Base-by-base conservation (phyloP, 768 basidiomycete genomes). In the Mycena latifolia region DNA sequence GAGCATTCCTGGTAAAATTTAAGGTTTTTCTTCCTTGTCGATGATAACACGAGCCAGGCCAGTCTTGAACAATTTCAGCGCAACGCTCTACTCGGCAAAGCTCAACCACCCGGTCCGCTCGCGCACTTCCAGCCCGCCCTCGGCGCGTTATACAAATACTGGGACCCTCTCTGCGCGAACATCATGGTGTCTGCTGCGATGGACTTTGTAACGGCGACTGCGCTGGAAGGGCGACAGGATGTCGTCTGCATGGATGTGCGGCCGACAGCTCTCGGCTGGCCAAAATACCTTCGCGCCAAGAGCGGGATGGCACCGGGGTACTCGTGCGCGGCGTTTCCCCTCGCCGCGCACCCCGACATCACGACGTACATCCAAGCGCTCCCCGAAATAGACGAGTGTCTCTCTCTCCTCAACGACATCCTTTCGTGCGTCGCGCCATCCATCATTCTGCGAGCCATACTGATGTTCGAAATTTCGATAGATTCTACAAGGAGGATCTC, bases 401-500 rank as follows among this genome's bases (percentile, higher is more conserved):
- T 37, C 5, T 12, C 18, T 12, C 25, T 59, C 7, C 28, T 50
- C 25, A 59, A 59, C 17, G 57, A 59, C 27, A 59, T 59, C 33
- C 57, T 59, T 25, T 59, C 57, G 57, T 50, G 22, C 47, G 57
- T 59, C 28, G 8, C 33, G 33, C 18, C 10, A 12, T 28, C 14
- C 24, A 9, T 22, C 43, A 28, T 22, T 24, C 20, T 47, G 22
- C 20, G 27, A 24, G 2, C 12, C 7, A 5, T 6, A 1, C 29
- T 22, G 39, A 9, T 41, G 8, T 3, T 4, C 15, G 10, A 6
- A 12, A 46, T 57, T 5, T 14, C 20, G 2, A 17, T 28, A 59
- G 57, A 12, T 59, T 50, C 20, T 59, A 59, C 57, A 59, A 59
- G 28, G 57, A 59, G n/a, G 57, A 59, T 37, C 57, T 50, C 10